phyloP scores from a whole-genome alignment of 176 grass and related monocot species.

The Triticum turgidum region DNA sequence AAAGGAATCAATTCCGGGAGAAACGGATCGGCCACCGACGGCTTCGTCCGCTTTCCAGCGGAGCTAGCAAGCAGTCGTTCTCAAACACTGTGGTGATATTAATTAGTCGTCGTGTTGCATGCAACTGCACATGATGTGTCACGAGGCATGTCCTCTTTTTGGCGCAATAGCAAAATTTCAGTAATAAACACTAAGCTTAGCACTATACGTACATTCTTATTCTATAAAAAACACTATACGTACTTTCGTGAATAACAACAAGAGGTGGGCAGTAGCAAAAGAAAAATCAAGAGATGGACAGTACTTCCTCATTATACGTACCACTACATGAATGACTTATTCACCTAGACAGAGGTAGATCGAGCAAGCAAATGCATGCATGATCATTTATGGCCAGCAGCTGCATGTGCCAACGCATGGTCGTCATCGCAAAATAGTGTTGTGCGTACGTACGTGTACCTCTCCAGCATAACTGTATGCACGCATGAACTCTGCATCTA shows the following conservation, averaged over 20 bases:
- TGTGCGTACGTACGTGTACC: too few species aligned
- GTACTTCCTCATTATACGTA: too few species aligned
- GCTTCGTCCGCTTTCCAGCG: not conserved
- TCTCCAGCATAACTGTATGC: not conserved
- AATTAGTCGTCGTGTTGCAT: not conserved
- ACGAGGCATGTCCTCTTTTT: not conserved
- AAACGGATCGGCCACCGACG: slow-evolving; percentile 10
- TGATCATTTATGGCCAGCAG: not conserved
- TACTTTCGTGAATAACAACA: not conserved
- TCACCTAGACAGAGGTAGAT: too few species aligned
- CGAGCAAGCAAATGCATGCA: not conserved
- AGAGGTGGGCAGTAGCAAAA: not conserved
- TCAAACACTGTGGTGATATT: not conserved
- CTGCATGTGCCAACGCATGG: not conserved
- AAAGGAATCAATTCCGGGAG: not conserved
- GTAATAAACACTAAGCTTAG: not conserved
- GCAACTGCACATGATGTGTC: not conserved
- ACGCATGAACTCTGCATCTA: not conserved
- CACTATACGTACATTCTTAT: not conserved
- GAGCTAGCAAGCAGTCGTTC: not conserved
- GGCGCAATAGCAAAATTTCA: not conserved
- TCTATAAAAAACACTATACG: too few species aligned
- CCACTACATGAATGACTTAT: too few species aligned
- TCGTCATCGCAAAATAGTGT: too few species aligned
- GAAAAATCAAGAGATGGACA: too few species aligned